These are phyloP conservation scores for Erythrobasidium hasegawianum DNA, from an alignment of 1,284 basidiomycete species.

Conservation along the genomic window DNA sequence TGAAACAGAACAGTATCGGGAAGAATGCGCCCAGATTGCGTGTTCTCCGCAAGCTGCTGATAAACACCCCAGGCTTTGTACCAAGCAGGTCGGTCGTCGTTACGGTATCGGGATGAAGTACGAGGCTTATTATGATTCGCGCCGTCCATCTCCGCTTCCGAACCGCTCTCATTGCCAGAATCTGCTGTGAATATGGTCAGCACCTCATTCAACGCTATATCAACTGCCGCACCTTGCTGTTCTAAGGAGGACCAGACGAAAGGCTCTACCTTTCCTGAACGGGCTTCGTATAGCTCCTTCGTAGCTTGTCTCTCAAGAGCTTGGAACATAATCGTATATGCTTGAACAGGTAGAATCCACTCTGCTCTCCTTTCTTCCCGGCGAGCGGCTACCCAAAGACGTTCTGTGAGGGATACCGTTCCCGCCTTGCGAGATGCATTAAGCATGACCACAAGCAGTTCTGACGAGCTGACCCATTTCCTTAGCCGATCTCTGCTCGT, in stretches of 20 bases:
- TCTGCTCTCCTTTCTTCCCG: slow-evolving; percentile 4
- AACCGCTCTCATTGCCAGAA: background rate
- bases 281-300: background rate
- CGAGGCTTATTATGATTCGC: background rate
- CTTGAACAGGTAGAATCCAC: slow-evolving; percentile 24
- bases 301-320: slow-evolving; percentile 13
- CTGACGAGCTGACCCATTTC: background rate
- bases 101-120: background rate
- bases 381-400: slow-evolving; percentile 18
- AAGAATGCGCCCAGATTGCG: no score
- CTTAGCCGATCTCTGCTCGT: background rate
- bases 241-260: no score
- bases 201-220: no score
- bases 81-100: background rate
- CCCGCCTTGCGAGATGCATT: slow-evolving; percentile 28
- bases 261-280: background rate
- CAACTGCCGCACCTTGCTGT: no score
- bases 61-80: no score
- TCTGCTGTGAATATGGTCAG: no score
- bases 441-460: slow-evolving; percentile 7
- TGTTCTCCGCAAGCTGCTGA: no score
- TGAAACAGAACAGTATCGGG: no score
- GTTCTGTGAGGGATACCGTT: slow-evolving; percentile 12
- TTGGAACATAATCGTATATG: slow-evolving; percentile 30
- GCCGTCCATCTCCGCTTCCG: background rate